Evolutionary conservation across 805 yeast species (phyloP), one percentile per base, ranked within the genome.

Genomic region (Candida alai): DNA sequence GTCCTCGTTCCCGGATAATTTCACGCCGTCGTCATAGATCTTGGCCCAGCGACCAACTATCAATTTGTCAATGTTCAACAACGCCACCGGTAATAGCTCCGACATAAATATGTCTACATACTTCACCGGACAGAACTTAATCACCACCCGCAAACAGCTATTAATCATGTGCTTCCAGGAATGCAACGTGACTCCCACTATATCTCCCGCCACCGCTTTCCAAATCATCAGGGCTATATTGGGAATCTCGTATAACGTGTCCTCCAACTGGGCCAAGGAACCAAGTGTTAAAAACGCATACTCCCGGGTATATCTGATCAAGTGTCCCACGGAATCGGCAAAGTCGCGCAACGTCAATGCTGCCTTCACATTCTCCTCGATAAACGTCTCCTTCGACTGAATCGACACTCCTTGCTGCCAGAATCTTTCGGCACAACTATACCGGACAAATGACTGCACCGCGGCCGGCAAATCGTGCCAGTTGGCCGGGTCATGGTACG

Each of bases 331-430:
- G 10, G 95, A 84, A 55, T 94, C 97, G 0, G 98, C 97, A 68
- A 93, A 93, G 60, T 93, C 98, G 45, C 97, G 74, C 38, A 93
- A 63, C 0, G 98, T 89, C 43, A 84, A 83, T 68, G 93, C 86
- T 0, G 98, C 97, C 53, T 84, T 87, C 38, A 86, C 95, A 49
- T 80, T 88, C 53, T 93, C 97, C 53, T 85, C 95, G 43, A 93
- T 81, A 47, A 93, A 94, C 21, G 93, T 88, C 54, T 93, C 97
- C 49, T 86, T 83, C 2, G 95, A 80, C 59, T 93, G 95, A 38
- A 85, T 84, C 1, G 96, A 85, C 15, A 95, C 94, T 12, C 98
- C 98, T 41, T 88, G 95, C 53, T 94, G 97, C 99, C 99, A 93
- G 56, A 93, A 93, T 49, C 97, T 70, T 62, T 93, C 99, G 54